Evolutionary conservation across 192 early-diverging fungal species (phyloP), one percentile per base, ranked within the genome.

Genomic region (Podila clonocystis): DNA sequence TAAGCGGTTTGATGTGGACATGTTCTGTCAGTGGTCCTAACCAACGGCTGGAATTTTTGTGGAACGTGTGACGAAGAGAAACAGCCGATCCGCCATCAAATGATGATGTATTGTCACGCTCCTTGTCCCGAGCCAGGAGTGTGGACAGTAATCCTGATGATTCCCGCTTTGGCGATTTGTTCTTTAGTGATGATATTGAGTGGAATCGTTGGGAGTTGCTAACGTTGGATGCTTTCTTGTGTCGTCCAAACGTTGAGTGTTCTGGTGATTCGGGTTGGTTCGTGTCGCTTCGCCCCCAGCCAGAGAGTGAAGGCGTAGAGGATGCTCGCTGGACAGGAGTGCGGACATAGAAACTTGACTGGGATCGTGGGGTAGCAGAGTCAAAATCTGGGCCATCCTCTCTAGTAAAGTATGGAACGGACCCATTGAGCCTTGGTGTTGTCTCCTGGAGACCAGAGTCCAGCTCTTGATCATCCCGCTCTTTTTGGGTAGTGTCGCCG

Each of bases 1-100:
- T 69, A 0, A 80, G 22, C 1, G 77, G 77, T 24, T 73, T 72
- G 33, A 80, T 72, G 26, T 73, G 48, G 30, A 80, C 71, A 65
- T 80, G 70, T 12, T 80, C 77, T 8, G 70, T 36, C 22, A 80
- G 29, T 0, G 77, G 77, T 6, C 70, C 77, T 5, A 80, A 55
- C 77, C 77, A 80, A 20, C 77, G 70, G 52, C 55, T 69, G 3
- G 70, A 30, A 2, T 62, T 19, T n/a, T 49, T 80, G 7, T 68
- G 77, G 0, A 69, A 22, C 3, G 64, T 9, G 50, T 72, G 31
- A 28, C 70, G 62, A 26, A 29, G 52, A 34, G 59, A 45, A n/a
- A 58, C 22, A 2, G 63, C 24, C 9, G 38, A 57, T 24, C 60
- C 64, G 19, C 50, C 41, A 8, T 72, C 64, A 2, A 30, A 67